A percentile compares a stretch with the other conserved stretches of the same genome.
These are phyloP conservation scores for Gossypium herbaceum DNA, from an alignment of 345 rosid genomes.

Conservation along the genomic window DNA sequence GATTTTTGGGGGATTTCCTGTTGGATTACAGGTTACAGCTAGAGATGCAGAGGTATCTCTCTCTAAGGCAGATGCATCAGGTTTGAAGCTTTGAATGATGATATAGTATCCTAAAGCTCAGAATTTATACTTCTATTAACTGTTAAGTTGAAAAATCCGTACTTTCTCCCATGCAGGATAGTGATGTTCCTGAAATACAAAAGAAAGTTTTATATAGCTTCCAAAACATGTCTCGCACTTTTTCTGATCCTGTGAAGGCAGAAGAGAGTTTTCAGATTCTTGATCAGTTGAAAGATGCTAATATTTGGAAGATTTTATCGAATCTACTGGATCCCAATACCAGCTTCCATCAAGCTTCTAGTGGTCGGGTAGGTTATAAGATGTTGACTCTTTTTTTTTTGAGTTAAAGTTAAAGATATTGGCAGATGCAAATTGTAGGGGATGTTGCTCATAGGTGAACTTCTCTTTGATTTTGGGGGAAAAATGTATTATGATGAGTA, in stretches of 20 bases:
- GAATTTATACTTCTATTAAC: constrained; percentile 11
- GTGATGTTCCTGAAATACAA: constrained; percentile 77
- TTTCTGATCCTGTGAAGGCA: constrained; percentile 74
- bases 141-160: constrained; percentile 16
- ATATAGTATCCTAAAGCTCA: constrained; percentile 7
- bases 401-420: neutral
- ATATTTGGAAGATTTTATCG: constrained; percentile 81
- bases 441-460: neutral
- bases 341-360: constrained; percentile 52
- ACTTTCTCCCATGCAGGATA: constrained; percentile 51
- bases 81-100: constrained; percentile 35
- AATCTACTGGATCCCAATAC: constrained; percentile 70
- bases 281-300: constrained; percentile 91
- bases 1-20: constrained; percentile 35
- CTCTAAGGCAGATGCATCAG: constrained; percentile 80
- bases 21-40: constrained; percentile 83
- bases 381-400: neutral
- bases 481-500: neutral
- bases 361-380: constrained; percentile 56
- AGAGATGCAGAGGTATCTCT: constrained; percentile 89
- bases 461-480: neutral
- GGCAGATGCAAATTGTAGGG: neutral
- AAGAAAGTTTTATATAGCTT: constrained; percentile 74
- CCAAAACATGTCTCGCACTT: constrained; percentile 81
- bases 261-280: constrained; percentile 88